phyloP scores from a whole-genome alignment of 2,329 filamentous ascomycete species.

The Coniochaeta hoffmannii region DNA sequence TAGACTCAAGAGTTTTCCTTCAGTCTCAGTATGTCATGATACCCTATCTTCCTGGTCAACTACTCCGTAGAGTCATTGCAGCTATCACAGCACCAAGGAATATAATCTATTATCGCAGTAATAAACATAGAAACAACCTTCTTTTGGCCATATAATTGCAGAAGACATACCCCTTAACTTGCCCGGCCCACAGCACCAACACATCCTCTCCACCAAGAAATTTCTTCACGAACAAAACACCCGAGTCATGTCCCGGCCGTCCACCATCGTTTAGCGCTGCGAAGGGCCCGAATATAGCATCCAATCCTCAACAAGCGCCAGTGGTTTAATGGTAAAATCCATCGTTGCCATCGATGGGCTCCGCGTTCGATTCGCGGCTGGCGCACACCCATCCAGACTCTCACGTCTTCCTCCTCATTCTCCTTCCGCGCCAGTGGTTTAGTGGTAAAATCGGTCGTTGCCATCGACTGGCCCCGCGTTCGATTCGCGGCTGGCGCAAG shows the following conservation, averaged over 20 bases:
- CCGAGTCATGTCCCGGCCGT: not conserved
- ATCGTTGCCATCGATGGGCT: constrained; percentile 33
- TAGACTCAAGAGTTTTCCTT: not conserved
- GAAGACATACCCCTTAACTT: not conserved
- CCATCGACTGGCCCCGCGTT: constrained; percentile 22
- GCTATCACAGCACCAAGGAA: no score
- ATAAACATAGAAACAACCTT: not conserved
- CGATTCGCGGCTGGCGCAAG: not conserved
- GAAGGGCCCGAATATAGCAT: not conserved
- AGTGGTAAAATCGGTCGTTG: constrained; percentile 44
- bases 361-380: not conserved
- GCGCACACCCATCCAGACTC: not conserved
- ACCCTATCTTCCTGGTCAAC: not conserved
- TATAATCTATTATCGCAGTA: no score
- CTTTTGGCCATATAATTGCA: not conserved
- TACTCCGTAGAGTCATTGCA: not conserved
- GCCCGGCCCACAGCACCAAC: not conserved
- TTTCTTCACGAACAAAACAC: not conserved
- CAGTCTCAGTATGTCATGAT: not conserved
- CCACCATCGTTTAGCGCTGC: not conserved
- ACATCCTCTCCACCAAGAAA: not conserved
- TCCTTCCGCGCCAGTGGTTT: constrained; percentile 28
- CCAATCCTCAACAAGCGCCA: constrained; percentile 10
- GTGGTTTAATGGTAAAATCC: constrained; percentile 44
- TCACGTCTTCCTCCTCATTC: not conserved